A percentile compares a stretch with the other conserved stretches of the same genome.
Conservation (phyloP, 352 stramenopile species). For the Bremia lactucae region DNA sequence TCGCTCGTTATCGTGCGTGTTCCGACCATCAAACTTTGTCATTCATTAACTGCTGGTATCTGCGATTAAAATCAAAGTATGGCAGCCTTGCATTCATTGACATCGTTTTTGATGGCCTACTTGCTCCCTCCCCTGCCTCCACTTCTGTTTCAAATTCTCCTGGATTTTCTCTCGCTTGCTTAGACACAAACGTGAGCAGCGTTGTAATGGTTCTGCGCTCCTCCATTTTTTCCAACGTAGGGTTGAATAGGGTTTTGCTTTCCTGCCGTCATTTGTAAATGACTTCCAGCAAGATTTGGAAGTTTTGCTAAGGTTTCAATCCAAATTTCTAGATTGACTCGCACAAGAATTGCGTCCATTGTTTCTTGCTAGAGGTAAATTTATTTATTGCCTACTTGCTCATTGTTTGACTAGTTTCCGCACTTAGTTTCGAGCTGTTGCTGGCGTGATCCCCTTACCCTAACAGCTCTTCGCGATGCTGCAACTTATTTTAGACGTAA, state of each 20-base stretch:
- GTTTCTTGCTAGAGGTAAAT: no score
- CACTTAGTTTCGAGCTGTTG: conserved; percentile 79
- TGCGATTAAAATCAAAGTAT: conserved; percentile 80
- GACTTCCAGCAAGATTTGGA: conserved; percentile 87
- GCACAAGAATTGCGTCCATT: conserved; percentile 66
- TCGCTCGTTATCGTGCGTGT: conserved; percentile 71
- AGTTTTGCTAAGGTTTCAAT: conserved; percentile 89
- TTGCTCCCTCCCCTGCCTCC: conserved; percentile 80
- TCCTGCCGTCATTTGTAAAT: conserved; percentile 90
- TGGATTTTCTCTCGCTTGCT: conserved; percentile 60
- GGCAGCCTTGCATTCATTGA: conserved; percentile 50
- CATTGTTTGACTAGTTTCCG: conserved; percentile 83
- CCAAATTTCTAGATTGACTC: conserved; percentile 89
- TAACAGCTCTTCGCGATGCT: conserved; percentile 87
- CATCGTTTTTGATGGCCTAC: conserved; percentile 68
- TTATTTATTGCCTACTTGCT: conserved; percentile 84
- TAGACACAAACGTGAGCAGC: conserved; percentile 61
- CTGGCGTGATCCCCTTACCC: conserved; percentile 88
- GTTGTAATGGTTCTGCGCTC: conserved; percentile 66
- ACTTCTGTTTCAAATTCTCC: conserved; percentile 80
- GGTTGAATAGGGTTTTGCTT: conserved; percentile 65
- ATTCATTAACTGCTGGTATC: conserved; percentile 77
- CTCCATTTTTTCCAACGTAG: conserved; percentile 63
- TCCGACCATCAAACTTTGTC: conserved; percentile 74
- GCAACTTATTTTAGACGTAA: no score